phyloP scores from a whole-genome alignment of 306 rosid species.

The Gillenia trifoliata region DNA sequence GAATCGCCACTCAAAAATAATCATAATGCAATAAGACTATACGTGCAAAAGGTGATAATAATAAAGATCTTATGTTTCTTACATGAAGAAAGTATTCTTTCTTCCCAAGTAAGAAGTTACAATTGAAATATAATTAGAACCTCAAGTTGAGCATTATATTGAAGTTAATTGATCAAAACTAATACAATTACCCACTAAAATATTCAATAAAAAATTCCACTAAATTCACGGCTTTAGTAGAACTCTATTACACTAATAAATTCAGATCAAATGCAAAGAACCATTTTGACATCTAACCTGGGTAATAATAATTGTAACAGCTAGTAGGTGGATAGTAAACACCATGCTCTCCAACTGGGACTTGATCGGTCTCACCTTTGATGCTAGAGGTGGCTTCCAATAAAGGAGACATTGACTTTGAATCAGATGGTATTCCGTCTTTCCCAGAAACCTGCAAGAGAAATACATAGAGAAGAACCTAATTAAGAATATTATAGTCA shows the following conservation, averaged over 20 bases:
- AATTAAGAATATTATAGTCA: neutral
- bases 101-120: neutral
- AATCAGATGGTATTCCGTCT: slow-evolving; percentile 33
- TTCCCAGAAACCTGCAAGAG: slow-evolving; percentile 43
- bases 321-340: slow-evolving; percentile 36
- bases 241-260: neutral
- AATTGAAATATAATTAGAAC: neutral
- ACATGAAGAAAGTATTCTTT: neutral
- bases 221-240: neutral
- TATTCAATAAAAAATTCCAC: too few relatives aligned
- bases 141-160: neutral
- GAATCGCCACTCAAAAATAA: neutral
- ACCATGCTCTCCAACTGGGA: slow-evolving; percentile 40
- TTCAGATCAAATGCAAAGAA: slow-evolving; percentile 7
- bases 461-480: neutral
- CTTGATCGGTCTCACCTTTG: slow-evolving; percentile 55
- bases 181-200: neutral
- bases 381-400: slow-evolving; percentile 28
- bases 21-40: neutral
- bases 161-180: too few relatives aligned
- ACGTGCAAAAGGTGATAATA: neutral
- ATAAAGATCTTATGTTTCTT: neutral
- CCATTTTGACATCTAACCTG: slow-evolving; percentile 39
- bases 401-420: slow-evolving; percentile 21
- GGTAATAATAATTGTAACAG: slow-evolving; percentile 38